These are phyloP conservation scores for Camellia lanceoleosa DNA, from an alignment of 148 eudicot species.

Conservation along the genomic window DNA sequence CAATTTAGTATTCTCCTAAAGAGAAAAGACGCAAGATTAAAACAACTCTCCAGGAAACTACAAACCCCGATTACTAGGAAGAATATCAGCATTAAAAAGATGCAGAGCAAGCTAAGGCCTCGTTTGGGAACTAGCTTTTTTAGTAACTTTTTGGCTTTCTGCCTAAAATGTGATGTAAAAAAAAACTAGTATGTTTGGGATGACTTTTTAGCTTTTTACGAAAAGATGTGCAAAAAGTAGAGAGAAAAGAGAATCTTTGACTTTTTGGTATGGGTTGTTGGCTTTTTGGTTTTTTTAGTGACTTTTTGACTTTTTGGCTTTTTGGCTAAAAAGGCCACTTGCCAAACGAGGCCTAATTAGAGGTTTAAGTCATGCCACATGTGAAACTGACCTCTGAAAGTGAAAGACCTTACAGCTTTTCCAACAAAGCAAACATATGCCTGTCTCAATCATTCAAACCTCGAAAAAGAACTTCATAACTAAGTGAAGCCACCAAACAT, in stretches of 20 bases:
- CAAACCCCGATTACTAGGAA: not conserved
- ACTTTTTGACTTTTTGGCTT: too few species aligned
- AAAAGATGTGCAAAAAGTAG: too few species aligned
- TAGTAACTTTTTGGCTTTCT: too few species aligned
- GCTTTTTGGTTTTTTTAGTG: too few species aligned
- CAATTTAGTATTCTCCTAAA: conserved; percentile 3
- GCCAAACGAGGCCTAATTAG: too few species aligned
- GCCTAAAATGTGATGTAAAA: too few species aligned
- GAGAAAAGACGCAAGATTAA: not conserved
- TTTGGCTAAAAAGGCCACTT: too few species aligned
- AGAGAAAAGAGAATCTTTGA: too few species aligned
- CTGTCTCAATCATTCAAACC: not conserved
- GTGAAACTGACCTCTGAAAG: conserved; percentile 1
- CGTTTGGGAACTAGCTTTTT: too few species aligned
- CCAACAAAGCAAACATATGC: not conserved
- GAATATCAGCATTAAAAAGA: not conserved
- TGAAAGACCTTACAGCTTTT: not conserved
- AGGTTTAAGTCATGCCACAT: not conserved
- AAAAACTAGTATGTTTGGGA: too few species aligned
- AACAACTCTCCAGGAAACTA: not conserved
- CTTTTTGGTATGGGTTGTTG: too few species aligned
- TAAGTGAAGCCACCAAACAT: not conserved
- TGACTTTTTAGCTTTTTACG: too few species aligned
- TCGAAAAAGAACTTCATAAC: not conserved
- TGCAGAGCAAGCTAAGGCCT: not conserved